phyloP scores from a whole-genome alignment of 192 early-diverging fungal genomes.

The Rhizophagus sp. region DNA sequence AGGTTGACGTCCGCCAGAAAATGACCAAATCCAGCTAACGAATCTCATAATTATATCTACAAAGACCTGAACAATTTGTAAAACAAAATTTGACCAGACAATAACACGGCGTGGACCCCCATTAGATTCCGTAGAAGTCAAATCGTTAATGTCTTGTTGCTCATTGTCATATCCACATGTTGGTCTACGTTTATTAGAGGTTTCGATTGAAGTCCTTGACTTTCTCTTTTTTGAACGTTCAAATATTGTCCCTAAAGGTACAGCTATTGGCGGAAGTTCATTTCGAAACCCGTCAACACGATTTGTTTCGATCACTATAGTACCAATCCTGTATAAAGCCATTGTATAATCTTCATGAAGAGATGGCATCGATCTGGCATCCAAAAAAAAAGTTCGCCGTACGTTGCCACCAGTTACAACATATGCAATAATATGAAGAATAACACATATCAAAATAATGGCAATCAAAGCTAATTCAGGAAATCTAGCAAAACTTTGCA shows the following conservation, averaged over 20 bases:
- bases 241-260: constrained; percentile 45
- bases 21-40: background rate
- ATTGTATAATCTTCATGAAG: constrained; percentile 45
- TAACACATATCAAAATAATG: constrained; percentile 44
- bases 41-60: background rate
- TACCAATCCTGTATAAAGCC: constrained; percentile 49
- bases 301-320: constrained; percentile 42
- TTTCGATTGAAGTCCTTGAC: background rate
- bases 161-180: constrained; percentile 32
- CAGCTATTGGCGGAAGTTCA: constrained; percentile 42
- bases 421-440: constrained; percentile 42
- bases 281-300: constrained; percentile 46
- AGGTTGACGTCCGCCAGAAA: background rate
- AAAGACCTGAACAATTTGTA: constrained; percentile 9
- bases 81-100: constrained; percentile 21
- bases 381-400: constrained; percentile 45
- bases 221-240: constrained; percentile 30
- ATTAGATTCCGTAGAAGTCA: constrained; percentile 14
- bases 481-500: constrained; percentile 45
- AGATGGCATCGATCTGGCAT: constrained; percentile 40
- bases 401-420: constrained; percentile 47
- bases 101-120: constrained; percentile 12
- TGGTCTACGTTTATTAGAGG: constrained; percentile 11
- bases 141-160: constrained; percentile 20
- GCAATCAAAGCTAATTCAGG: constrained; percentile 48